Evolutionary conservation across 2,329 filamentous ascomycete species (phyloP), one percentile per base, ranked within the genome.

Genomic region (Sarocladium kiliense): DNA sequence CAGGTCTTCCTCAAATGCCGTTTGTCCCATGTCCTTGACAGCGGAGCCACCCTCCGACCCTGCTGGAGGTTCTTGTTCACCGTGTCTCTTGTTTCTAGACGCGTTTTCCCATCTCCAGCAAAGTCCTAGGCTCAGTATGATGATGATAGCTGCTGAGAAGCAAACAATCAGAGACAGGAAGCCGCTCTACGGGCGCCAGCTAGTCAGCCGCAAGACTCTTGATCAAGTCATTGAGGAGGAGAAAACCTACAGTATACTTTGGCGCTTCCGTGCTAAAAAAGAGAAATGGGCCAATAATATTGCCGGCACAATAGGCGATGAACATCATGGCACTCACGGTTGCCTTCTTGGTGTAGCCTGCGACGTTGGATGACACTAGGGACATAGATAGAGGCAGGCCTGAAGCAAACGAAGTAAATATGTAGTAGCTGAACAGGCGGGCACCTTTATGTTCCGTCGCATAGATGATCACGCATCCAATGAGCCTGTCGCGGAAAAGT

Each of bases 331-430:
- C n/a, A 30, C 34, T 25, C 14, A 80, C 77, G 4, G 80, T 77
- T 1, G 77, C 74, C 62, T 85, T 86, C 69, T 87, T 87, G 1
- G 82, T 86, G 54, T 84, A 80, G 1, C 83, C 84, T 21, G 77
- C 82, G 30, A 84, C 72, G 61, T 86, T 86, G 6, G 80, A 74
- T 1, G 77, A 77, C 36, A 82, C 72, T 69, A 86, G 74, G 10
- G 79, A 78, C 66, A 86, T 73, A 45, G 76, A 69, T 27, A 86
- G 71, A 16, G 66, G 64, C 36, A 66, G 63, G 18, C 47, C 30
- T 26, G 27, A 32, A 6, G 30, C 30, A 27, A 36, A 34, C 10
- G 30, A 51, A 18, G 5, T 19, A 27, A 36, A 34, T 9, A 51
- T 51, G 30, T 51, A 36, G 30, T 19, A 51, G 5, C 27, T 16